Evolutionary conservation across 129 eudicot genomes (phyloP).

Genomic region (Glebionis coronaria): DNA sequence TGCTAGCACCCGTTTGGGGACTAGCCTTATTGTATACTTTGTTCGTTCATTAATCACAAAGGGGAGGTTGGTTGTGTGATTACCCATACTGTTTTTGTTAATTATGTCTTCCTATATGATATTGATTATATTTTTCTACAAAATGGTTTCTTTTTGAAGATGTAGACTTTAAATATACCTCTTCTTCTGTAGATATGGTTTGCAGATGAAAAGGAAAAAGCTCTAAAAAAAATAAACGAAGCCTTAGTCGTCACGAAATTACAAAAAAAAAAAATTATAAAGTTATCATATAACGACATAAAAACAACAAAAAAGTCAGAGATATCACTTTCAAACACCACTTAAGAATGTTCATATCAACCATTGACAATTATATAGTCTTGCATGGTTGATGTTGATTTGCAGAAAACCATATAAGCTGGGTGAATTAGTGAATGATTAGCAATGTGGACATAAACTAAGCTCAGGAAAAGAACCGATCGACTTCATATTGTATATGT

Average conservation of each 20-base stretch:
- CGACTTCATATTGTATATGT: slow-evolving; percentile 1
- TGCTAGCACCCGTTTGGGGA: no score
- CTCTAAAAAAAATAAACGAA: no score
- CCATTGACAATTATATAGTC: slow-evolving; percentile 12
- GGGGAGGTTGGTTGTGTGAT: no score
- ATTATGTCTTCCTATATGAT: no score
- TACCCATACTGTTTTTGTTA: no score
- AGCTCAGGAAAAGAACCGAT: not conserved
- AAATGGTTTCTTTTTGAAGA: no score
- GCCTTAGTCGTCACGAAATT: slow-evolving; percentile 4
- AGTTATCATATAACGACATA: not conserved
- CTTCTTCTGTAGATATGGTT: no score
- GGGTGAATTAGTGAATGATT: not conserved
- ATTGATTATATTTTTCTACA: no score
- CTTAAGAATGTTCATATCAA: slow-evolving; percentile 6
- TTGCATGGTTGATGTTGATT: slow-evolving; percentile 6
- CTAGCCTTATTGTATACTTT: no score
- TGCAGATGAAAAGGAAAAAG: no score
- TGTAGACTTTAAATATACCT: no score
- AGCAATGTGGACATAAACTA: not conserved
- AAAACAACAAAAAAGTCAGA: slow-evolving; percentile 10
- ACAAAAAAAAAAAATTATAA: slow-evolving; percentile 12
- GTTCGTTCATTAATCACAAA: no score
- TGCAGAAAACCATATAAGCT: not conserved
- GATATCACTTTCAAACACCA: slow-evolving; percentile 17